Evolutionary conservation across 768 basidiomycete genomes (phyloP), one percentile per base, ranked within the genome.

Genomic region (Sarcodon aspratus): DNA sequence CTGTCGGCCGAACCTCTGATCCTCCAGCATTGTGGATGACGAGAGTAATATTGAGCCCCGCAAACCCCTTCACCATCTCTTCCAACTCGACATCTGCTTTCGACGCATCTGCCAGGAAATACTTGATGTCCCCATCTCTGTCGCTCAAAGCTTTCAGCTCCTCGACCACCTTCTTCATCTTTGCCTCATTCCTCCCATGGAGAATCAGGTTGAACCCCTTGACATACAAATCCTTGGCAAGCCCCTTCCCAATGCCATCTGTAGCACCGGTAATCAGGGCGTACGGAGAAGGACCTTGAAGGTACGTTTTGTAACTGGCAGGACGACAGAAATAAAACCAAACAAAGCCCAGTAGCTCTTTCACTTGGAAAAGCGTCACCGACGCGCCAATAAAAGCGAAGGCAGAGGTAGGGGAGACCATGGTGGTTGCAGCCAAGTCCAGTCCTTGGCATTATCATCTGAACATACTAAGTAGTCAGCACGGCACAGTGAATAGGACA

Each of bases 191-290:
- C 8, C 61, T 52, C 12, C 60, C 61, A 40, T 63, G 61, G 11
- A 63, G 44, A 49, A 63, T 56, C 38, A 63, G 49, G 48, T 55
- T 63, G 58, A 63, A 63, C 21, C 61, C 61, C 32, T 48, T 44
- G 15, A 40, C 45, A 48, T 59, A 58, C 11, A 63, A 54, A 52
- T 63, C 58, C 5, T 47, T 45, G 6, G 59, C 58, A 6, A 54
- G 37, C 1, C 53, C 55, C 45, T 59, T 61, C 21, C 61, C 61
- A 6, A 63, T 63, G 17, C 61, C 61, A 45, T 63, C 61, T 9
- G 59, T 51, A 0, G 61, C 61, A 1, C 59, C 59, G 0, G 61
- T 63, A 44, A 63, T 48, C 38, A 63, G 46, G 1, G 60, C 61
- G 37, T 58, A 63, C 1, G 61, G 53, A 10, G 50, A 50, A 9